Conservation (phyloP, 768 basidiomycete genomes). For the Lentinula lateritia region DNA sequence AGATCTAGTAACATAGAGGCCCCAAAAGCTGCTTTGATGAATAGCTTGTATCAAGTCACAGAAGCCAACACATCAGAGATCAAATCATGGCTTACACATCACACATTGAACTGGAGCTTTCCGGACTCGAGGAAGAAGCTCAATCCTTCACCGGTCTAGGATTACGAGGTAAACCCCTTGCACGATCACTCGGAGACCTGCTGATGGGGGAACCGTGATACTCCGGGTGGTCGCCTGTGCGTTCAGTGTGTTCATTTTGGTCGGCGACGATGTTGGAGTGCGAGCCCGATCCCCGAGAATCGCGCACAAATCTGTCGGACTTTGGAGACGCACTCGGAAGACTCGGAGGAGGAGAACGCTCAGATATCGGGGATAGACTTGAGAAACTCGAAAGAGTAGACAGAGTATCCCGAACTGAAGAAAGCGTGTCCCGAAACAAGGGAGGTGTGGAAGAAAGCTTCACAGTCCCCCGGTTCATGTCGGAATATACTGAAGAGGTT, state of each 20-base stretch:
- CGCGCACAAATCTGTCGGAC: background rate
- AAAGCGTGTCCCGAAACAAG: background rate
- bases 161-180: background rate
- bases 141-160: background rate
- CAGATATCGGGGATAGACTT: background rate
- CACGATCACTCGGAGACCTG: background rate
- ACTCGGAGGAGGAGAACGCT: background rate
- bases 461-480: constrained; percentile 15
- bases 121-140: too few relatives aligned
- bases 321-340: background rate
- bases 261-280: too few relatives aligned
- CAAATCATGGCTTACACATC: too few relatives aligned
- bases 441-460: constrained; percentile 24
- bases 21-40: too few relatives aligned
- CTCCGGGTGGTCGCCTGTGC: too few relatives aligned
- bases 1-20: too few relatives aligned
- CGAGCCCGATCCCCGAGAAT: too few relatives aligned
- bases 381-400: background rate
- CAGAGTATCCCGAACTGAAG: background rate
- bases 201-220: background rate
- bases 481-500: constrained; percentile 22
- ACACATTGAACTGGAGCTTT: too few relatives aligned
- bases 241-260: too few relatives aligned
- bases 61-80: too few relatives aligned
- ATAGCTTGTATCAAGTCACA: too few relatives aligned